Evolutionary conservation across 768 basidiomycete species (phyloP).

Genomic region (Pleurotus citrinopileatus): DNA sequence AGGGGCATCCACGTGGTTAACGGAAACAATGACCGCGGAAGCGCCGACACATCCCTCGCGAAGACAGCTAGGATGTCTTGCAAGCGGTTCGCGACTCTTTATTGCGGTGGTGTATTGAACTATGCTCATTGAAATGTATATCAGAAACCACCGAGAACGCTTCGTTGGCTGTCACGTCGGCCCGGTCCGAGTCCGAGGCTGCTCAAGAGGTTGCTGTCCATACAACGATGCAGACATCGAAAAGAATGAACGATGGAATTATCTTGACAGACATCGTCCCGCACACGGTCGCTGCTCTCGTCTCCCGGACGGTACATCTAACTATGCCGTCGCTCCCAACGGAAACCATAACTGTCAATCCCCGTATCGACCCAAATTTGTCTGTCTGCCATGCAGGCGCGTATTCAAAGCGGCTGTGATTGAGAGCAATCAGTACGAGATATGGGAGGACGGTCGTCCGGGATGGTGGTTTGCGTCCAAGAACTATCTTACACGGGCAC

Average conservation of each 20-base stretch:
- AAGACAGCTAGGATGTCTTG: no score
- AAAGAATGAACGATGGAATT: slow-evolving; percentile 10
- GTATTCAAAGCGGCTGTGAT: slow-evolving; percentile 9
- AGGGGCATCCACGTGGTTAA: no score
- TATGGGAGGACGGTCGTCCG: slow-evolving; percentile 3
- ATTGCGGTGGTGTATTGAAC: no score
- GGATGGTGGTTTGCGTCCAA: slow-evolving; percentile 12
- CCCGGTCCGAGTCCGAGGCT: slow-evolving; percentile 10
- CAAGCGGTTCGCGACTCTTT: no score
- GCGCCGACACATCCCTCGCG: no score
- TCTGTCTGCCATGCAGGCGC: slow-evolving; percentile 11
- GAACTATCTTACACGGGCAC: neutral
- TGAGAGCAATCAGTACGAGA: slow-evolving; percentile 10
- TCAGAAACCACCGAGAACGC: slow-evolving; percentile 2
- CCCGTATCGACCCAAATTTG: slow-evolving; percentile 11
- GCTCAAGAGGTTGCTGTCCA: slow-evolving; percentile 10
- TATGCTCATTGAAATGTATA: no score
- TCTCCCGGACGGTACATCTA: neutral
- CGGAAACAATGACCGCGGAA: no score
- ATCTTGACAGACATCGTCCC: neutral
- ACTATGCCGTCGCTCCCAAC: slow-evolving; percentile 7
- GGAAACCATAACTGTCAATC: slow-evolving; percentile 10
- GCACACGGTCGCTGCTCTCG: neutral
- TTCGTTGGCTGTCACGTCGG: slow-evolving; percentile 11
- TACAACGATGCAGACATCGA: slow-evolving; percentile 6